These are phyloP conservation scores for Thermoascus crustaceus DNA, from an alignment of 2,329 filamentous ascomycete species.

Conservation along the genomic window DNA sequence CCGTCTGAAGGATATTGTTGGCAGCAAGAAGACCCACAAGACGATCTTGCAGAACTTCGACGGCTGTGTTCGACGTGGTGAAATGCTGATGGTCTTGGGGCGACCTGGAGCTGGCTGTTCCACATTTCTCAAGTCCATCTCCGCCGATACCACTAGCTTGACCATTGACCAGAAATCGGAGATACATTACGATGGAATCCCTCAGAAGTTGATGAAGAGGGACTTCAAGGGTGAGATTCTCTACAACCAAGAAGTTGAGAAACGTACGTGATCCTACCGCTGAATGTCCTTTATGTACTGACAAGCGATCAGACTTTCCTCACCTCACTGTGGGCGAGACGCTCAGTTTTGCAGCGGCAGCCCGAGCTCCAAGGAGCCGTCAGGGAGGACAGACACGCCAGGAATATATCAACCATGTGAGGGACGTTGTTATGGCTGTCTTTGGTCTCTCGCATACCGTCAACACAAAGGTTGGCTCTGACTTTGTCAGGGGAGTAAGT, in stretches of 20 bases:
- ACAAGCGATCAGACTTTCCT: conserved; percentile 37
- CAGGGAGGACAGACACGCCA: conserved; percentile 36
- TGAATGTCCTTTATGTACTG: neutral
- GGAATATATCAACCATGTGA: conserved; percentile 34
- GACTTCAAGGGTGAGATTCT: conserved; percentile 36
- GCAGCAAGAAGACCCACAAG: conserved; percentile 43
- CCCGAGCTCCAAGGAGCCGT: conserved; percentile 39
- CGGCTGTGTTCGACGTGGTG: conserved; percentile 45
- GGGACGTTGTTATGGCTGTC: conserved; percentile 34
- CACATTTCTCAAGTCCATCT: conserved; percentile 74
- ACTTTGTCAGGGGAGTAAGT: conserved; percentile 54
- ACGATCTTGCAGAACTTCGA: conserved; percentile 49
- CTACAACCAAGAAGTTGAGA: conserved; percentile 35
- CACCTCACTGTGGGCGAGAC: conserved; percentile 51
- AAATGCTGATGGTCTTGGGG: conserved; percentile 34
- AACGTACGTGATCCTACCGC: conserved; percentile 18
- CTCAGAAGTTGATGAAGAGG: conserved; percentile 65
- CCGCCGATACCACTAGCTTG: conserved; percentile 74
- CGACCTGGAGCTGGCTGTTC: conserved; percentile 52
- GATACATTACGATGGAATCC: conserved; percentile 66
- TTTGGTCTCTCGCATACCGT: conserved; percentile 35
- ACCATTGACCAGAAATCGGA: conserved; percentile 60
- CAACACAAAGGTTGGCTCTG: conserved; percentile 45
- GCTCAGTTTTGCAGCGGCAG: conserved; percentile 47
- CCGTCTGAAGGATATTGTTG: conserved; percentile 42